phyloP scores from a whole-genome alignment of 169 alveolate species.

The Theileria annulata region DNA sequence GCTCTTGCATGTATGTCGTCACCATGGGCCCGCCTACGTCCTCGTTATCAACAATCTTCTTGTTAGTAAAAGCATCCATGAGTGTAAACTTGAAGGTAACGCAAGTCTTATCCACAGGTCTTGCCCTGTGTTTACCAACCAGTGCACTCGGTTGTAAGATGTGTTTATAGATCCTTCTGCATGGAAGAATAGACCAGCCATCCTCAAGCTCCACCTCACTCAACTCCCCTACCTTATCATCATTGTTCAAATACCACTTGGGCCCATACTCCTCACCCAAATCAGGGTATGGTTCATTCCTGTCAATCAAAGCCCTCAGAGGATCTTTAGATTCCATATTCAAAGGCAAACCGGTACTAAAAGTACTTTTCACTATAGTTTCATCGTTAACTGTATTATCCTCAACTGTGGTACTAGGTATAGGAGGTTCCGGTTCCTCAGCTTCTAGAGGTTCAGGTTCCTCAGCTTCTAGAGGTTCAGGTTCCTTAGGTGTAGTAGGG shows the following conservation, averaged over 20 bases:
- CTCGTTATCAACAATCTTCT: constrained; percentile 15
- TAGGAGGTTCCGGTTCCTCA: not conserved
- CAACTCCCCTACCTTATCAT: constrained; percentile 6
- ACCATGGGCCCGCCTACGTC: constrained; percentile 41
- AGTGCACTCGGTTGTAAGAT: constrained; percentile 24
- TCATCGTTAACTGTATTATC: too few species aligned
- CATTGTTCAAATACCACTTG: constrained; percentile 31
- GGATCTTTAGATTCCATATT: constrained; percentile 11
- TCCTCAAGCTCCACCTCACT: constrained; percentile 39
- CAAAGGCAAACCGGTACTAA: not conserved
- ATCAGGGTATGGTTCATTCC: constrained; percentile 17
- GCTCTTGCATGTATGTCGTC: constrained; percentile 26
- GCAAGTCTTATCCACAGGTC: constrained; percentile 30
- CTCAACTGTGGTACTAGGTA: too few species aligned
- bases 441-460: not conserved
- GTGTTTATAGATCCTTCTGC: constrained; percentile 62
- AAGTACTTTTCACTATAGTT: too few species aligned
- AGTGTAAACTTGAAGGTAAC: constrained; percentile 48
- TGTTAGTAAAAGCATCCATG: constrained; percentile 36
- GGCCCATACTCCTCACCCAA: constrained; percentile 16
- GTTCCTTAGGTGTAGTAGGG: not conserved
- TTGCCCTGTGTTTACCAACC: not conserved
- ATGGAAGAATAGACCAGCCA: constrained; percentile 64
- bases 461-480: too few species aligned
- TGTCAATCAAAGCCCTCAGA: constrained; percentile 17